Conservation (phyloP, 2,329 filamentous ascomycete genomes). For the Hypocreales sp. region DNA sequence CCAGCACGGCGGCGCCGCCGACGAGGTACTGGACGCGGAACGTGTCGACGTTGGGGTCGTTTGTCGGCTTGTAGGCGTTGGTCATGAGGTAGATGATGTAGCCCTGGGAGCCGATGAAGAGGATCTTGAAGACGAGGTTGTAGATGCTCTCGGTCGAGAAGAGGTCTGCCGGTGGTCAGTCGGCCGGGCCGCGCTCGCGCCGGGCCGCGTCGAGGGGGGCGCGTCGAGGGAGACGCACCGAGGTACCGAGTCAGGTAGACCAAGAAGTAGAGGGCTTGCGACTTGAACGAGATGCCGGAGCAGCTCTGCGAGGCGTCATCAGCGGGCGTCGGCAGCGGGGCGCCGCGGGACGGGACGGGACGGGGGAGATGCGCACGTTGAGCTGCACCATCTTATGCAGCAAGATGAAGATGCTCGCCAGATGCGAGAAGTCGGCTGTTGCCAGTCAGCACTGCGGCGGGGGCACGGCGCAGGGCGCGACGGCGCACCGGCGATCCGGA, state of each 20-base stretch:
- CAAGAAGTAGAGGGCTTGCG: conserved; percentile 83
- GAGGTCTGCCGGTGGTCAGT: conserved; percentile 43
- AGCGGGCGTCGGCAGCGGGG: too few relatives aligned
- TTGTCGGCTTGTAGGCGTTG: conserved; percentile 91
- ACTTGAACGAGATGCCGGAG: conserved; percentile 96
- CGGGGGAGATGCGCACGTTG: conserved; percentile 44
- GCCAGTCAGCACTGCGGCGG: conserved; percentile 6
- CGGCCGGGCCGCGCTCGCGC: too few relatives aligned
- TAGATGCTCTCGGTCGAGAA: conserved; percentile 76
- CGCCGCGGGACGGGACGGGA: too few relatives aligned
- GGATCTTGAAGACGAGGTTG: conserved; percentile 89
- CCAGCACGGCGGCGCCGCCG: conserved; percentile 63
- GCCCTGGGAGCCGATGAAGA: conserved; percentile 78
- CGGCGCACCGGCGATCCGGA: conserved; percentile 38
- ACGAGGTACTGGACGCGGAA: conserved; percentile 95
- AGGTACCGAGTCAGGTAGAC: conserved; percentile 93
- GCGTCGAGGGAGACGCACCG: too few relatives aligned
- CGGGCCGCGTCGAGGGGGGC: too few relatives aligned
- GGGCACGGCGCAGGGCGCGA: neutral
- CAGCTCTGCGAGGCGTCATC: conserved; percentile 54
- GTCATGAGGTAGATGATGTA: conserved; percentile 99
- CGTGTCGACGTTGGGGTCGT: conserved; percentile 92
- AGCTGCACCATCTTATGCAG: conserved; percentile 93
- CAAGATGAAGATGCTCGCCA: conserved; percentile 85
- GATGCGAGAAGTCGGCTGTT: conserved; percentile 84